phyloP scores from a whole-genome alignment of 2,329 filamentous ascomycete genomes.

The Lecanosticta acicola region DNA sequence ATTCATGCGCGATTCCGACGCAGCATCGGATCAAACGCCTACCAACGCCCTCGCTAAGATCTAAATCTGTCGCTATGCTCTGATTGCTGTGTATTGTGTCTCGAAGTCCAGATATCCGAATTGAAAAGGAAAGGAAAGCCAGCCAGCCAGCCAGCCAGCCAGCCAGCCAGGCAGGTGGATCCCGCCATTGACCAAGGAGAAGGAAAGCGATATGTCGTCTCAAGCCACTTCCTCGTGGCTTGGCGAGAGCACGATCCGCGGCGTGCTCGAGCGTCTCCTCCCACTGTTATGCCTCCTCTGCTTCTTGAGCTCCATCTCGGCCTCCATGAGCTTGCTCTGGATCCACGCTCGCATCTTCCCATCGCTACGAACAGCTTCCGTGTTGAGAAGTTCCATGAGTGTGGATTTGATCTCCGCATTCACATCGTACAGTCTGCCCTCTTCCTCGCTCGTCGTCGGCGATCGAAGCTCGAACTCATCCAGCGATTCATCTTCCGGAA shows the following conservation, averaged over 20 bases:
- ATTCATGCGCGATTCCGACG: too few species aligned
- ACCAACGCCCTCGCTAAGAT: not conserved
- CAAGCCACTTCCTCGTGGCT: not conserved
- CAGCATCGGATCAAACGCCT: not conserved
- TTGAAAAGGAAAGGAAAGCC: too few species aligned
- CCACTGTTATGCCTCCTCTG: constrained; percentile 25
- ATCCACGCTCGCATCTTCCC: constrained; percentile 46
- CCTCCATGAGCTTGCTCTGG: constrained; percentile 49
- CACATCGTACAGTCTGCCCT: constrained; percentile 43
- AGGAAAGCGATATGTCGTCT: not conserved
- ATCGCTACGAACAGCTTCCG: constrained; percentile 45
- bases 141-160: too few species aligned
- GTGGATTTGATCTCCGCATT: constrained; percentile 51
- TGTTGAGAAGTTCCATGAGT: constrained; percentile 51
- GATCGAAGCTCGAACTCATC: constrained; percentile 9
- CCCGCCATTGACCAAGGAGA: too few species aligned
- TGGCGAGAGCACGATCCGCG: constrained; percentile 14
- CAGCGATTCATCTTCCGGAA: constrained; percentile 20
- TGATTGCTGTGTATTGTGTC: not conserved
- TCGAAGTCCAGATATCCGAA: too few species aligned
- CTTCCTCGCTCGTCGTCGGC: constrained; percentile 6
- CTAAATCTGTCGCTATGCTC: not conserved
- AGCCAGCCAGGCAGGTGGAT: too few species aligned
- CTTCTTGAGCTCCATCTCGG: constrained; percentile 46
- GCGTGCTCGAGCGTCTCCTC: constrained; percentile 16